phyloP scores from a whole-genome alignment of 768 basidiomycete species.

The Podaxis mareebaensis region DNA sequence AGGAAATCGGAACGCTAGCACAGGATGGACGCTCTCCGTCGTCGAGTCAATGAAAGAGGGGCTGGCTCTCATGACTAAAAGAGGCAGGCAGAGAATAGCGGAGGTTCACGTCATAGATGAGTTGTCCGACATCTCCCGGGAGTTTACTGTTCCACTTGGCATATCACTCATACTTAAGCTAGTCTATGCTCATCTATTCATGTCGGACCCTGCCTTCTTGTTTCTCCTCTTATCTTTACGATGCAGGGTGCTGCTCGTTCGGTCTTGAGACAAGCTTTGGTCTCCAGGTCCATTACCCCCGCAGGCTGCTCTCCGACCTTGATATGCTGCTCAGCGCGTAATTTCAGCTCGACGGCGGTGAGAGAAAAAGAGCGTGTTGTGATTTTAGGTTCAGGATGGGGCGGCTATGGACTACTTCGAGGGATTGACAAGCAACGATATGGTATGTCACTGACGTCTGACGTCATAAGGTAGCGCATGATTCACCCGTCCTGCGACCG shows the following conservation, averaged over 20 bases:
- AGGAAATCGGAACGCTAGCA: not conserved
- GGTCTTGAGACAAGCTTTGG: not conserved
- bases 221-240: not conserved
- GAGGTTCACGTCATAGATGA: constrained; percentile 8
- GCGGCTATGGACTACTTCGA: constrained; percentile 69
- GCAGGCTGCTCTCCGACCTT: not conserved
- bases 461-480: not conserved
- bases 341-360: constrained; percentile 39
- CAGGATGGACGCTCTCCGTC: not conserved
- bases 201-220: not conserved
- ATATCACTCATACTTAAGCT: not conserved
- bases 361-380: constrained; percentile 50
- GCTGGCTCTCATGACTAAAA: not conserved
- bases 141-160: not conserved
- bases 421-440: constrained; percentile 71
- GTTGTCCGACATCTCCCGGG: constrained; percentile 8
- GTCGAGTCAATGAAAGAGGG: not conserved
- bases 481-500: not conserved
- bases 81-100: not conserved
- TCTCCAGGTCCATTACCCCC: not conserved
- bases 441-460: constrained; percentile 38
- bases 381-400: constrained; percentile 79
- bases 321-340: constrained; percentile 22
- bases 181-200: not conserved
- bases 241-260: constrained; percentile 1